Conservation (phyloP, 345 rosid genomes). For the Hibiscus trionum region DNA sequence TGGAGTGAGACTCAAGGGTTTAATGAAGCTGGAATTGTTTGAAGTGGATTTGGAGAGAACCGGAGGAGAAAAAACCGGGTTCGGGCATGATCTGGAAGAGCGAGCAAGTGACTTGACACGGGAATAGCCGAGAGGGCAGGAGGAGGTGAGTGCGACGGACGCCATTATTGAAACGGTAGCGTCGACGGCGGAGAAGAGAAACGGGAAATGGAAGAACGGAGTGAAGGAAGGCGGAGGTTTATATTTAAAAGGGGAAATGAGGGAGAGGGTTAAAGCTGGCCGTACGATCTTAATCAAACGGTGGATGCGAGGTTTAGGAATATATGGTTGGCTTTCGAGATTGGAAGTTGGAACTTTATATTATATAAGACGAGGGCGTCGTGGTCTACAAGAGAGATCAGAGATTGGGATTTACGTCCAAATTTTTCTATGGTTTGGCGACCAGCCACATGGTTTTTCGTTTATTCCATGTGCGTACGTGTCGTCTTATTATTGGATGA, state of each 20-base stretch:
- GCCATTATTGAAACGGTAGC: constrained; percentile 42
- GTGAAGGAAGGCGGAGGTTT: not conserved
- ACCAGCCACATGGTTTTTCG: too few species aligned
- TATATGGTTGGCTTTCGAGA: constrained; percentile 25
- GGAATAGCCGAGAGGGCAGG: constrained; percentile 46
- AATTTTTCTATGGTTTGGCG: too few species aligned
- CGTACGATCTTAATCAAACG: constrained; percentile 39
- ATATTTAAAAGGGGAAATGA: not conserved
- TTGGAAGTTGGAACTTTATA: not conserved
- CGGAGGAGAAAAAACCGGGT: constrained; percentile 16
- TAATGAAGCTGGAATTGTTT: constrained; percentile 17
- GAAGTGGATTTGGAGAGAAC: constrained; percentile 14
- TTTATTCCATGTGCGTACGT: too few species aligned
- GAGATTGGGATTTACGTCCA: too few species aligned
- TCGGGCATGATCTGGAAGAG: constrained; percentile 18
- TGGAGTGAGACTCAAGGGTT: constrained; percentile 7
- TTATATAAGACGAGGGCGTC: too few species aligned
- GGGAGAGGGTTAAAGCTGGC: constrained; percentile 3
- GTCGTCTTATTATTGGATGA: too few species aligned
- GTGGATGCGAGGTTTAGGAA: constrained; percentile 25
- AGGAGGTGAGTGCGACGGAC: constrained; percentile 61
- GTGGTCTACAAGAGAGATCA: too few species aligned
- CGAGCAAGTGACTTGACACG: constrained; percentile 1
- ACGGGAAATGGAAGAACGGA: not conserved
- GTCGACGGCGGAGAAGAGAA: constrained; percentile 12